phyloP scores from a whole-genome alignment of 169 alveolate genomes.

The Plasmodium ovale region DNA sequence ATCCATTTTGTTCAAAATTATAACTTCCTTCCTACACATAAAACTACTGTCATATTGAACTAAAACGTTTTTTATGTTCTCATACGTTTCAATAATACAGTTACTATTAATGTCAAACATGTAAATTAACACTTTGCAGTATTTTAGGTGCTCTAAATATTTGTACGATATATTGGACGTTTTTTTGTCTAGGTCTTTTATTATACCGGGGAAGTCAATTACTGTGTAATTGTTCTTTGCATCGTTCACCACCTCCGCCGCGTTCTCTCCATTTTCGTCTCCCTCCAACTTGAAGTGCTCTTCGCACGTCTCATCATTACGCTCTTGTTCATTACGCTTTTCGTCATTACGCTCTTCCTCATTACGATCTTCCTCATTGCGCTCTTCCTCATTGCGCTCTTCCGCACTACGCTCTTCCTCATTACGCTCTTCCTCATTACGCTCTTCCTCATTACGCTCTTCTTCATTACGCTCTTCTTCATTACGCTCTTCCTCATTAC shows the following conservation, averaged over 20 bases:
- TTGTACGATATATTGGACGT: conserved; percentile 45
- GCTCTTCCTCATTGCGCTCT: neutral
- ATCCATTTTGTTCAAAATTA: conserved; percentile 80
- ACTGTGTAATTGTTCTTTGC: conserved; percentile 43
- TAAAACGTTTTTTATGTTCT: conserved; percentile 56
- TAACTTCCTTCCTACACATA: conserved; percentile 34
- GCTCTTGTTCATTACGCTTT: neutral
- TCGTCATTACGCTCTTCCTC: neutral
- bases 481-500: no score
- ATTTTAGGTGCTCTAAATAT: conserved; percentile 57
- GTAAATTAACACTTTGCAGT: conserved; percentile 64
- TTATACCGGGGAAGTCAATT: conserved; percentile 74
- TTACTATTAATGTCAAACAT: conserved; percentile 68
- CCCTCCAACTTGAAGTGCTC: neutral
- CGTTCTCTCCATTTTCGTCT: neutral
- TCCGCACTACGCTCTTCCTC: no score
- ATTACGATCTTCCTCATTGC: neutral
- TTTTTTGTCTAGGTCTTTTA: conserved; percentile 55
- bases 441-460: neutral
- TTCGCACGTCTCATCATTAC: neutral
- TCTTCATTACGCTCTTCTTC: neutral
- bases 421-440: neutral
- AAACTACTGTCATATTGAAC: conserved; percentile 45
- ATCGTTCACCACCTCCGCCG: neutral
- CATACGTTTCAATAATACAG: conserved; percentile 32